Percentiles rank a stretch among this genome's conserved stretches.
phyloP scores from a whole-genome alignment of 331 rosid species.

The Stylosanthes scabra region DNA sequence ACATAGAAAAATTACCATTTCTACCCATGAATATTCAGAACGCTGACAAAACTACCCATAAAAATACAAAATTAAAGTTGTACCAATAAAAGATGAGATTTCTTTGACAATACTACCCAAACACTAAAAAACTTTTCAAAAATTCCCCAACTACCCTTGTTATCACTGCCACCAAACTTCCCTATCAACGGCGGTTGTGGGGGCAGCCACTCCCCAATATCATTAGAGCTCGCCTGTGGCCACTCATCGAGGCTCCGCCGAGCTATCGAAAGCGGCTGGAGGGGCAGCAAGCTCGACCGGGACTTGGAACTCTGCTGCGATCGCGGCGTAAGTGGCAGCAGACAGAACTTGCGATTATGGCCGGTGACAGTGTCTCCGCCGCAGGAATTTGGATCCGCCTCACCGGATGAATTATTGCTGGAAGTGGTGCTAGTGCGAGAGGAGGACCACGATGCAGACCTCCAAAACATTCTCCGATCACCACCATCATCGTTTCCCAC shows the following conservation, averaged over 20 bases:
- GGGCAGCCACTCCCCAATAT: constrained; percentile 91
- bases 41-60: too few relatives aligned
- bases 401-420: constrained; percentile 46
- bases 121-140: too few relatives aligned
- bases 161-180: too few relatives aligned
- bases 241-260: constrained; percentile 96
- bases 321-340: constrained; percentile 87
- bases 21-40: too few relatives aligned
- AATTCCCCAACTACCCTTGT: too few relatives aligned
- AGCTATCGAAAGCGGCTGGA: constrained; percentile 91
- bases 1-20: too few relatives aligned
- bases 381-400: constrained; percentile 55
- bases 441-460: constrained; percentile 96
- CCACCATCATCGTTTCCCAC: constrained; percentile 84
- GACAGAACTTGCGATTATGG: constrained; percentile 61
- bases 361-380: constrained; percentile 43
- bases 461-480: constrained; percentile 84
- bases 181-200: constrained; percentile 84
- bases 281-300: constrained; percentile 83
- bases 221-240: constrained; percentile 96
- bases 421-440: constrained; percentile 63
- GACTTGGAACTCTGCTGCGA: constrained; percentile 93
- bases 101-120: too few relatives aligned
- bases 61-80: too few relatives aligned
- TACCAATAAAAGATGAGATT: too few relatives aligned